Percentiles rank a stretch among this genome's conserved stretches.
These are phyloP conservation scores for Psidium guajava DNA, from an alignment of 345 rosid genomes.

Conservation along the genomic window DNA sequence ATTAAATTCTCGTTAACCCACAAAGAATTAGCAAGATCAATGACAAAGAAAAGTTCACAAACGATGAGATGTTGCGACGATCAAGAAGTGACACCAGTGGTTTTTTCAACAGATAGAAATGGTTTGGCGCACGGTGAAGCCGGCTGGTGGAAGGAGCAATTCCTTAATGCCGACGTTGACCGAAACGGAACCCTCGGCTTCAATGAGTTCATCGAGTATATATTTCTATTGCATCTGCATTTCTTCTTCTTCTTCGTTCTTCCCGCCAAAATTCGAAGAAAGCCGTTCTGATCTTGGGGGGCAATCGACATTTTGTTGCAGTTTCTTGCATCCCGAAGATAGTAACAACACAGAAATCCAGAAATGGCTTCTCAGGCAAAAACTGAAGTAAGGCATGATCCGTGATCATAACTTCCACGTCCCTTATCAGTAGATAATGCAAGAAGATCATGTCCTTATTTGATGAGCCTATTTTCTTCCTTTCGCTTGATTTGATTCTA, in stretches of 20 bases:
- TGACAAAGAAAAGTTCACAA: neutral
- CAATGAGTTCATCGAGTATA: constrained; percentile 53
- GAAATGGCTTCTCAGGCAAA: constrained; percentile 41
- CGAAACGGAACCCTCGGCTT: constrained; percentile 33
- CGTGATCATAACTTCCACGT: neutral
- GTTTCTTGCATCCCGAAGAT: constrained; percentile 72
- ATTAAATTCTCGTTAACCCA: neutral
- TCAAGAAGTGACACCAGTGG: neutral
- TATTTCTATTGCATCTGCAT: neutral
- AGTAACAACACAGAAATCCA: constrained; percentile 39
- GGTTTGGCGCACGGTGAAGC: constrained; percentile 48
- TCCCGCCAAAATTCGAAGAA: neutral
- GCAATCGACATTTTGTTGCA: constrained; percentile 5
- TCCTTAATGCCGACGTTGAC: constrained; percentile 45
- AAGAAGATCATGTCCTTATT: neutral
- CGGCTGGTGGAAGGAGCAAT: constrained; percentile 70
- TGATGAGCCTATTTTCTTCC: neutral
- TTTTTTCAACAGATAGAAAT: constrained; percentile 24
- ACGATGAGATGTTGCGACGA: neutral
- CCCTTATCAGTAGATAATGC: neutral
- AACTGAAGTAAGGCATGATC: constrained; percentile 28
- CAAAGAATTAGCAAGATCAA: neutral
- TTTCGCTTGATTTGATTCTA: neutral
- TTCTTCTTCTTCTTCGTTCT: neutral
- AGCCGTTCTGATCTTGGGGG: neutral